These are phyloP conservation scores for Gossypium longicalyx DNA, from an alignment of 345 rosid species.

Conservation along the genomic window DNA sequence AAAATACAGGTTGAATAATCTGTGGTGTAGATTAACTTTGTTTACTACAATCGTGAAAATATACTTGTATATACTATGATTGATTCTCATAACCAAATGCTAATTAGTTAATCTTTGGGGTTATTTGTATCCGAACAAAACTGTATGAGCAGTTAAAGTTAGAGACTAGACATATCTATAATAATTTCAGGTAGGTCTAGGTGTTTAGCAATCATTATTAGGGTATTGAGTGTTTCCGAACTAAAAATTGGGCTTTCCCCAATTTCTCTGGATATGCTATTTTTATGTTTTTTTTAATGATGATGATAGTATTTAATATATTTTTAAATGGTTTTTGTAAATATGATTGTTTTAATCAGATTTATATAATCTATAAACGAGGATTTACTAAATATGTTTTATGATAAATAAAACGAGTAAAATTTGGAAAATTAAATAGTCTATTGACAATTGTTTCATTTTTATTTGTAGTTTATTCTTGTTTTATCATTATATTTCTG, in stretches of 20 bases:
- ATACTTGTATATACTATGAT: neutral
- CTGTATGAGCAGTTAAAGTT: neutral
- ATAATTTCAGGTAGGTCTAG: neutral
- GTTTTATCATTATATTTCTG: neutral
- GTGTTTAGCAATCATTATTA: neutral
- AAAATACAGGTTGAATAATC: neutral
- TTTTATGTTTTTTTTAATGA: neutral
- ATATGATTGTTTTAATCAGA: no score
- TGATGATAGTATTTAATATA: neutral
- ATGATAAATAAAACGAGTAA: no score
- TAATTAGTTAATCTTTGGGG: neutral
- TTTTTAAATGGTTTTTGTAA: neutral
- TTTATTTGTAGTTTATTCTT: neutral
- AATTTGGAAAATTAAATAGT: no score
- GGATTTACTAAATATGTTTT: no score
- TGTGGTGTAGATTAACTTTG: conserved; percentile 3
- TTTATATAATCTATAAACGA: no score
- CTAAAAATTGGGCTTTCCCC: neutral
- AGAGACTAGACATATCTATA: neutral
- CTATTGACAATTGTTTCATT: no score
- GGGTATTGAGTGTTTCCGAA: neutral
- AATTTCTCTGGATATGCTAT: neutral
- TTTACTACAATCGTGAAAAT: neutral
- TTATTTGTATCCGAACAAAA: neutral
- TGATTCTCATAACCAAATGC: neutral